A percentile compares a stretch with the other conserved stretches of the same genome.
These are phyloP conservation scores for Thuja plicata DNA, from an alignment of 83 land plant genomes.

Conservation along the genomic window DNA sequence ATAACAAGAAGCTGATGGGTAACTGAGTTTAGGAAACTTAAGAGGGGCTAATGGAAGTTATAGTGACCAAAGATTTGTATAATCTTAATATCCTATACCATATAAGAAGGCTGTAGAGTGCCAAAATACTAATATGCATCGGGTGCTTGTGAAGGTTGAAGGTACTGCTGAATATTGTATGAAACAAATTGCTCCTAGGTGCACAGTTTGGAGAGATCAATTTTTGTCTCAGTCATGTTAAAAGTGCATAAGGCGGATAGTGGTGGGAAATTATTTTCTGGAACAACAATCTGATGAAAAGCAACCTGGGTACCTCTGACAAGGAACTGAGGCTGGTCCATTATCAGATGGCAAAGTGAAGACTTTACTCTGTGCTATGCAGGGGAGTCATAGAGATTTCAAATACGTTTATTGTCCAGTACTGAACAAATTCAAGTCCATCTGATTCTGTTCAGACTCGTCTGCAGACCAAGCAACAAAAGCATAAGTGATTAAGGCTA, in stretches of 20 bases:
- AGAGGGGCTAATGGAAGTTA: neutral
- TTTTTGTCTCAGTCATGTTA: neutral
- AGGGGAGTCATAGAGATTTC: too few relatives aligned
- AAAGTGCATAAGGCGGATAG: neutral
- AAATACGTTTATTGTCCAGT: too few relatives aligned
- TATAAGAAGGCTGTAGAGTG: neutral
- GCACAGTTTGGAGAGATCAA: neutral
- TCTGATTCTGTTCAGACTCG: too few relatives aligned
- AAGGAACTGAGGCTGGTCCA: neutral
- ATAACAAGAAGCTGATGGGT: neutral
- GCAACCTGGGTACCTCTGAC: neutral
- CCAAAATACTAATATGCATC: neutral
- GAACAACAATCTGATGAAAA: neutral
- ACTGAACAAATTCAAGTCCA: too few relatives aligned
- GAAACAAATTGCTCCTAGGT: neutral
- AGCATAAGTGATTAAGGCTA: too few relatives aligned
- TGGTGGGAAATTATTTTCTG: neutral
- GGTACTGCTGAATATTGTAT: neutral
- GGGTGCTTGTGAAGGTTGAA: neutral
- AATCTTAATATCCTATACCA: too few relatives aligned
- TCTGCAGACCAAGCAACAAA: too few relatives aligned
- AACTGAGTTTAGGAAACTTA: neutral
- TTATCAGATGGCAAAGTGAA: too few relatives aligned
- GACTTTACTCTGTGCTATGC: too few relatives aligned
- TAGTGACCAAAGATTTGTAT: neutral